Conservation (phyloP, 331 rosid genomes). For the Malus hybrid region DNA sequence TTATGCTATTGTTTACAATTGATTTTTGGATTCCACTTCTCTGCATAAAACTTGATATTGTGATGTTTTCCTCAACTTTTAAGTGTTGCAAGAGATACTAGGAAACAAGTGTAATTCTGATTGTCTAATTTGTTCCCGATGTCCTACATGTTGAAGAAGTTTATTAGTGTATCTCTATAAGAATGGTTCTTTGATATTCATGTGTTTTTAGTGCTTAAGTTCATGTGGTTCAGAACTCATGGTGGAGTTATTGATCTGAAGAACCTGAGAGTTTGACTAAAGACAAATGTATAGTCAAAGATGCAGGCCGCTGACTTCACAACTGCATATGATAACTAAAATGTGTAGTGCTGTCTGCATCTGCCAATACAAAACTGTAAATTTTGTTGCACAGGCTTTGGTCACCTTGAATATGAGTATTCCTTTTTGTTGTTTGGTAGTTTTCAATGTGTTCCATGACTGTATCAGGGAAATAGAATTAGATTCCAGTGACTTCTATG, state of each 20-base stretch:
- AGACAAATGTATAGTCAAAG: neutral
- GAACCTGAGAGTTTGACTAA: neutral
- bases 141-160: neutral
- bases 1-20: slow-evolving; percentile 1
- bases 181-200: neutral
- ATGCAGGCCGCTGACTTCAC: neutral
- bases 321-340: neutral
- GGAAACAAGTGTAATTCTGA: neutral
- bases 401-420: neutral
- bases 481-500: neutral
- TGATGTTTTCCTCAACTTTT: neutral
- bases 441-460: neutral
- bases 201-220: neutral
- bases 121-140: neutral
- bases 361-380: neutral
- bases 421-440: neutral
- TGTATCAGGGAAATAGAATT: neutral
- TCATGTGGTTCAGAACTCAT: neutral
- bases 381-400: neutral
- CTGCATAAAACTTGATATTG: neutral
- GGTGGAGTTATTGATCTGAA: neutral
- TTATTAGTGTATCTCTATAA: neutral
- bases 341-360: neutral
- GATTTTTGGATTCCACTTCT: neutral
- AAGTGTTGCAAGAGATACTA: neutral